Percentiles rank a stretch among this genome's conserved stretches.
Evolutionary conservation across 805 yeast genomes (phyloP).

Genomic region (Zygosaccharomyces pseudorouxii): DNA sequence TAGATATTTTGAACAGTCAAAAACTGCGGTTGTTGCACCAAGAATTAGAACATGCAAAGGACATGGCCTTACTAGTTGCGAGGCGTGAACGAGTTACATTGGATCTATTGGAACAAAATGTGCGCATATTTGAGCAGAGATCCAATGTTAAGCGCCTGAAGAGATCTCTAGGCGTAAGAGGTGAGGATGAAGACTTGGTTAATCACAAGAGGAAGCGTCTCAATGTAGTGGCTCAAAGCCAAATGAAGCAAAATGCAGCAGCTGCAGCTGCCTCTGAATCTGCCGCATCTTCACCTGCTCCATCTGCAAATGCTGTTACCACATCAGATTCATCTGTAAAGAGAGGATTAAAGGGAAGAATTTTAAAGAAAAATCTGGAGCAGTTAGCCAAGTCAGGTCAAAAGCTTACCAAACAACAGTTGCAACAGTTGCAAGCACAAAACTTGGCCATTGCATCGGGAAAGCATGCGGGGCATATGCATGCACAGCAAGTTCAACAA

Average conservation of each 20-base stretch:
- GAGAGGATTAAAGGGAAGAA: conserved; percentile 16
- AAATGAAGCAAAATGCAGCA: conserved; percentile 17
- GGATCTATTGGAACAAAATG: conserved; percentile 58
- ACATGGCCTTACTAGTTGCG: conserved; percentile 62
- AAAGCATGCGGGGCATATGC: conserved; percentile 4
- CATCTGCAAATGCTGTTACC: conserved; percentile 15
- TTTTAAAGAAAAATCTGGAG: conserved; percentile 22
- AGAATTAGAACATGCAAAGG: conserved; percentile 73
- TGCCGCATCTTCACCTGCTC: conserved; percentile 20
- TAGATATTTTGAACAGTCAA: conserved; percentile 87
- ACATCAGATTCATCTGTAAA: conserved; percentile 23
- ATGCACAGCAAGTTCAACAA: conserved; percentile 2
- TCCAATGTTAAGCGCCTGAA: conserved; percentile 67
- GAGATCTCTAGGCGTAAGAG: conserved; percentile 68
- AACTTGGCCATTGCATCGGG: conserved; percentile 7
- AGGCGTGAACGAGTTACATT: conserved; percentile 48
- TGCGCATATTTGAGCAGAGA: conserved; percentile 66
- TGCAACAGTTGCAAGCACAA: conserved; percentile 20
- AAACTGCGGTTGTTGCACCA: conserved; percentile 66
- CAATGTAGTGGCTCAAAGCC: conserved; percentile 22
- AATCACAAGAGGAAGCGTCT: conserved; percentile 63
- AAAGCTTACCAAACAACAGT: conserved; percentile 25
- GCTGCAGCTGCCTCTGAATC: conserved; percentile 21
- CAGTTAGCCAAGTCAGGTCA: conserved; percentile 20
- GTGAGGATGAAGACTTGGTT: conserved; percentile 78